phyloP scores from a whole-genome alignment of 768 basidiomycete genomes.

The Mycena epipterygia region DNA sequence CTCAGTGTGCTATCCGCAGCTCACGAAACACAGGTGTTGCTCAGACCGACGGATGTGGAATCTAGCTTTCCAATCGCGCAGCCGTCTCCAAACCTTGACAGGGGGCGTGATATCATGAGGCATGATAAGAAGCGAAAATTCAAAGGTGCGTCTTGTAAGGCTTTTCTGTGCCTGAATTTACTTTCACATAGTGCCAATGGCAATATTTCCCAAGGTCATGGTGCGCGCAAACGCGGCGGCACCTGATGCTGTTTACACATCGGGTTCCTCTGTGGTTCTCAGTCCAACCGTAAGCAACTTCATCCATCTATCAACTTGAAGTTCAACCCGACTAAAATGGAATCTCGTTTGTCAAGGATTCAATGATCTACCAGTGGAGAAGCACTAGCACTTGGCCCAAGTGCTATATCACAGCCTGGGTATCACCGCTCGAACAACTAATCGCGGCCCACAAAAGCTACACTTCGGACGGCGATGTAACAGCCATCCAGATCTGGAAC shows the following conservation, averaged over 20 bases:
- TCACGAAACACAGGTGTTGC: background rate
- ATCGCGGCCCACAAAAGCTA: conserved; percentile 32
- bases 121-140: conserved; percentile 11
- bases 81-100: conserved; percentile 27
- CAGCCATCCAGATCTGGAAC: conserved; percentile 39
- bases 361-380: conserved; percentile 41
- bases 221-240: conserved; percentile 27
- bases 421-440: conserved; percentile 28
- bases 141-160: conserved; percentile 18
- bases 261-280: conserved; percentile 29
- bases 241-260: conserved; percentile 15
- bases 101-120: conserved; percentile 25
- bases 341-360: conserved; percentile 29
- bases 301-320: background rate
- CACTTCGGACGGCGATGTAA: conserved; percentile 29
- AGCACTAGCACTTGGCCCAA: conserved; percentile 27
- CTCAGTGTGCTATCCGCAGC: conserved; percentile 18
- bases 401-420: conserved; percentile 36
- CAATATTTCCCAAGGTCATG: conserved; percentile 28
- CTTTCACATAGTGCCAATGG: conserved; percentile 16
- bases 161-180: background rate
- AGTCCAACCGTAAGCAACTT: conserved; percentile 22
- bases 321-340: too few relatives aligned
- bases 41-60: conserved; percentile 11
- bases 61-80: conserved; percentile 2